Conservation (phyloP, 352 stramenopile species). For the Phytopythium sindhum region DNA sequence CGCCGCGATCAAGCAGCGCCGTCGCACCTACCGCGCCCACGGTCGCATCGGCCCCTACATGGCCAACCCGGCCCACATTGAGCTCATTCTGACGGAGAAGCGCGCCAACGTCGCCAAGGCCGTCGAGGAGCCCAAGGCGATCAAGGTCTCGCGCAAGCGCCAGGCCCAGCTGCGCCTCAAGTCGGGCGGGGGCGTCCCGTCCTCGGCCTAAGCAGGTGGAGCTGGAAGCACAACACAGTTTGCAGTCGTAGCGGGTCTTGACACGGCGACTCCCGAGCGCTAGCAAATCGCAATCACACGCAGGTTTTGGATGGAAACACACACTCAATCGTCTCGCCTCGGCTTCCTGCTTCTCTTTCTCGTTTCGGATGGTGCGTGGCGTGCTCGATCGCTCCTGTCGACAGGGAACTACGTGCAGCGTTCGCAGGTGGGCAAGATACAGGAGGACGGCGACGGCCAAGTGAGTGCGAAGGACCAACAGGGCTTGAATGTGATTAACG, state of each 20-base stretch:
- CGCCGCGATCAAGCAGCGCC: conserved; percentile 96
- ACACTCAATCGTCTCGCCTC: conserved; percentile 3
- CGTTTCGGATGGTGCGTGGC: background rate
- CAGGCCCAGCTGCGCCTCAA: conserved; percentile 88
- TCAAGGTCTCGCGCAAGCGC: conserved; percentile 87
- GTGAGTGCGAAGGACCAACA: background rate
- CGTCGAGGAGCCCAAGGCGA: conserved; percentile 84
- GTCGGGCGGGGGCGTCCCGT: conserved; percentile 79
- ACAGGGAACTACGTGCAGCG: too few relatives aligned
- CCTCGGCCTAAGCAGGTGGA: conserved; percentile 43
- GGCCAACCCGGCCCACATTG: conserved; percentile 98
- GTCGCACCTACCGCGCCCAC: conserved; percentile 98
- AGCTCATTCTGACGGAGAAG: conserved; percentile 98
- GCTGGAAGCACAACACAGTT: background rate
- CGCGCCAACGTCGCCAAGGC: conserved; percentile 91
- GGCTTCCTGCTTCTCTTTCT: background rate
- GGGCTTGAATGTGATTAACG: background rate
- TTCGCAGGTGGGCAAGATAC: background rate
- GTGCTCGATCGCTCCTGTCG: background rate
- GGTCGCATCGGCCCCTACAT: conserved; percentile 98
- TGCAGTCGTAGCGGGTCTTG: conserved; percentile 3
- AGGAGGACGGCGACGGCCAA: background rate
- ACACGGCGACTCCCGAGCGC: conserved; percentile 5
- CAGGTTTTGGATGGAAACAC: conserved; percentile 8
- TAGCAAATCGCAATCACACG: conserved; percentile 9